Evolutionary conservation across 345 rosid species (phyloP).

Genomic region (Passiflora organensis): DNA sequence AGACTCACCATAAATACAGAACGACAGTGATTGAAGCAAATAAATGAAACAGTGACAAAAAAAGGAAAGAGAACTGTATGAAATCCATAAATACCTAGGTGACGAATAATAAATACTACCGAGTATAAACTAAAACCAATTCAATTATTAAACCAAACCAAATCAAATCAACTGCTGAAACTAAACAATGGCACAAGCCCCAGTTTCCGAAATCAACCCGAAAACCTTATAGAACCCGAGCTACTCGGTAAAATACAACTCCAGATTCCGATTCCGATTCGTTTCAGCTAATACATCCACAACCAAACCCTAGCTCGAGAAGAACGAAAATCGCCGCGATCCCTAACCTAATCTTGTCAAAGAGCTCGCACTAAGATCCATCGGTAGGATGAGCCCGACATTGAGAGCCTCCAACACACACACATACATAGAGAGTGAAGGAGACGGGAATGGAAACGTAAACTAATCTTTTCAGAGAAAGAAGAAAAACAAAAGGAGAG

Average conservation of each 20-base stretch:
- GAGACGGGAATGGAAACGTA: not conserved
- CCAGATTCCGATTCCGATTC: not conserved
- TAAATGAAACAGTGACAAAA: not conserved
- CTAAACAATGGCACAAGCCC: no score
- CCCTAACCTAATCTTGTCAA: conserved; percentile 31
- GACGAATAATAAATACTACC: no score
- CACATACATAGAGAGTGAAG: not conserved
- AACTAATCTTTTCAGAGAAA: not conserved
- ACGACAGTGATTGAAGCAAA: not conserved
- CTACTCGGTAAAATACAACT: not conserved
- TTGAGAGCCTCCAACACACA: conserved; percentile 22
- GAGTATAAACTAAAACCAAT: no score
- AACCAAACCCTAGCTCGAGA: not conserved
- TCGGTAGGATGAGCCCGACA: conserved; percentile 35
- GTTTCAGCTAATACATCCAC: not conserved
- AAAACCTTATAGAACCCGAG: no score
- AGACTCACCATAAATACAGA: not conserved
- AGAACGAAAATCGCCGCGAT: conserved; percentile 2
- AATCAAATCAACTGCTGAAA: no score
- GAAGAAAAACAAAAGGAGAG: not conserved
- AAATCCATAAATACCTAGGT: no score
- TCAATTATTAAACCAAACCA: no score
- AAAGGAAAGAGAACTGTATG: no score
- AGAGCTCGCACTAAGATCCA: conserved; percentile 29
- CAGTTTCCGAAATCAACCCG: no score